Base-by-base conservation (phyloP, 2,329 filamentous ascomycete genomes). In the Sclerotinia nivalis region DNA sequence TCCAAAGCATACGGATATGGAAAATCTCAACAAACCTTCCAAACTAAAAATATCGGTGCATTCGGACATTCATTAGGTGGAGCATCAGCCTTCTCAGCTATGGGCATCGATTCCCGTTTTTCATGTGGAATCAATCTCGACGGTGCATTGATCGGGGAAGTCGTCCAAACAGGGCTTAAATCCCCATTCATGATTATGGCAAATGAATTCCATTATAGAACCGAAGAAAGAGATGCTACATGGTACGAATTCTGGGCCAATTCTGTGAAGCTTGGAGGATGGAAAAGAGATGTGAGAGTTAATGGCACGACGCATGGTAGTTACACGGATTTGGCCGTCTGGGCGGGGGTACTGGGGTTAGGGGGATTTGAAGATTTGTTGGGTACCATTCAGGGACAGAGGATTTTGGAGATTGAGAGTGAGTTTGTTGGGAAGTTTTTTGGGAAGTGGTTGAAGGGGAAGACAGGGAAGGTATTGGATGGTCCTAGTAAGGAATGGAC, bases 61-160 rank as follows among this genome's bases (percentile, higher is more conserved):
- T 78, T 64, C 25, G 81, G 81, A 1, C 77, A 79, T 31, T 80
- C 78, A 0, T 73, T 78, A 18, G 79, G 79, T 2, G 79, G 79
- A 2, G 79, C 80, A 6, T 73, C 79, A 5, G 75, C 80, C 0
- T 80, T 78, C 12, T 73, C 72, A 25, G 76, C 77, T 2, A 75
- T 80, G 71, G 71, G 76, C 5, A 56, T 70, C 18, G 80, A 81
- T 45, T 60, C 66, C 1, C 73, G 80, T 3, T 72, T 82, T 47
- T 70, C 74, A 1, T 79, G 76, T 3, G 81, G 80, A 2, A 70
- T 82, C 8, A 80, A 81, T 60, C 73, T 82, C 25, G 81, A 83
- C 70, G 81, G 81, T 2, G 64, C 70, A 4, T 74, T 81, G 55
- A 78, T 77, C 61, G 77, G 79, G 1, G 62, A 71, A 15, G 75